Conservation (phyloP, 306 rosid species). For the Bauhinia variegata region DNA sequence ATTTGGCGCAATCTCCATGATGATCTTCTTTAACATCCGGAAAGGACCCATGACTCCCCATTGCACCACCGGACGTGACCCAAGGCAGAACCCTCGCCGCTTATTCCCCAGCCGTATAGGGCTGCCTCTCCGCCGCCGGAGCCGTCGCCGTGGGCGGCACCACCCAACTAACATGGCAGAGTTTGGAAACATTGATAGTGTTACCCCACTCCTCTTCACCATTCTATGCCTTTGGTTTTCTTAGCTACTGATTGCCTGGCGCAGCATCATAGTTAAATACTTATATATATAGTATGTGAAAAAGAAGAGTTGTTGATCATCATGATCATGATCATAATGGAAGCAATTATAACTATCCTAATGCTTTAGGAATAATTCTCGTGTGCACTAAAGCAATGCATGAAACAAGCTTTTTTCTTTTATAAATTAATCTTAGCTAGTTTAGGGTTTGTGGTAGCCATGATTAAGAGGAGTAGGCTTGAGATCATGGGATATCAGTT, state of each 20-base stretch:
- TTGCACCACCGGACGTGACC: conserved; percentile 59
- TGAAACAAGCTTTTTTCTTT: conserved; percentile 26
- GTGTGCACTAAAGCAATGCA: conserved; percentile 54
- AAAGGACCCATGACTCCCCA: conserved; percentile 76
- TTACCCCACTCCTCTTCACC: conserved; percentile 60
- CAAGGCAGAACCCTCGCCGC: conserved; percentile 72
- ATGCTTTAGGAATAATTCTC: conserved; percentile 61
- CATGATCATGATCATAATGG: conserved; percentile 72
- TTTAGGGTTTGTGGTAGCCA: conserved; percentile 65
- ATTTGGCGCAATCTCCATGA: conserved; percentile 71
- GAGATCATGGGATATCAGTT: conserved; percentile 27
- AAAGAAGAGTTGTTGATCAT: conserved; percentile 49
- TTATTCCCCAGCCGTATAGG: conserved; percentile 70
- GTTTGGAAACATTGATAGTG: conserved; percentile 61
- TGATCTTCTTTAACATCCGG: conserved; percentile 71
- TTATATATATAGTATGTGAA: conserved; percentile 54
- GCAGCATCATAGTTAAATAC: conserved; percentile 18
- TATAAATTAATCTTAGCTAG: conserved; percentile 33
- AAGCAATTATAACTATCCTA: conserved; percentile 66
- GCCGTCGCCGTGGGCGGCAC: conserved; percentile 61
- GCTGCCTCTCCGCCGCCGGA: conserved; percentile 60
- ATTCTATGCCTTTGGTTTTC: conserved; percentile 32
- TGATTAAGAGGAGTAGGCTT: conserved; percentile 55
- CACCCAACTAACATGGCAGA: conserved; percentile 55
- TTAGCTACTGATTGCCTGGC: neutral